Percentiles rank a stretch among this genome's conserved stretches.
phyloP scores from a whole-genome alignment of 2,329 filamentous ascomycete genomes.

The Tolypocladium nubicola region DNA sequence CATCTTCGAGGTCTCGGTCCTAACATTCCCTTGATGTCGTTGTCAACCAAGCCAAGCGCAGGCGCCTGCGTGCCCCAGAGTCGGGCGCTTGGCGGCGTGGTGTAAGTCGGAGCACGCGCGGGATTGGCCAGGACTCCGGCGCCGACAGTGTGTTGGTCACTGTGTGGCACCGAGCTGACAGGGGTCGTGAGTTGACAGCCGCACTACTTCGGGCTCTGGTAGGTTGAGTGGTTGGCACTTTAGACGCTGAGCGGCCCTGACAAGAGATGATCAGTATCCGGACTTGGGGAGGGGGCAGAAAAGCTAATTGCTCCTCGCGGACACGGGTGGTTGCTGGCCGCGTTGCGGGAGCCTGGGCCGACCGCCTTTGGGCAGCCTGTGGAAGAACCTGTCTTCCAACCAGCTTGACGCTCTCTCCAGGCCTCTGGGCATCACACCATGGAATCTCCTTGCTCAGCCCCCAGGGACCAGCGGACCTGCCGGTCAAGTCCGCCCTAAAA shows the following conservation, averaged over 20 bases:
- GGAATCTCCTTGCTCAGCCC: not conserved
- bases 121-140: not conserved
- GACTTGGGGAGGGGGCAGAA: not conserved
- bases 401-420: not conserved
- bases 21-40: not conserved
- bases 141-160: not conserved
- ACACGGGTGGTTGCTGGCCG: not conserved
- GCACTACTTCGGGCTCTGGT: not conserved
- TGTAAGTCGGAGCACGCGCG: not conserved
- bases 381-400: not conserved
- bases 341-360: not conserved
- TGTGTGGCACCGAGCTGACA: not conserved
- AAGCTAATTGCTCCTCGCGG: not conserved
- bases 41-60: not conserved
- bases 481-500: not conserved
- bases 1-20: not conserved
- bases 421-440: not conserved
- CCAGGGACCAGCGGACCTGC: not conserved
- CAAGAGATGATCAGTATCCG: not conserved
- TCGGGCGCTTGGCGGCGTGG: not conserved
- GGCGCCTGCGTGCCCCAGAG: not conserved
- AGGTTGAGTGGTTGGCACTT: not conserved
- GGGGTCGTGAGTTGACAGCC: not conserved
- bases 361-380: not conserved
- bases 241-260: not conserved